Base-by-base conservation (phyloP, 2,329 filamentous ascomycete species). In the Dothiorella sarmentorum region DNA sequence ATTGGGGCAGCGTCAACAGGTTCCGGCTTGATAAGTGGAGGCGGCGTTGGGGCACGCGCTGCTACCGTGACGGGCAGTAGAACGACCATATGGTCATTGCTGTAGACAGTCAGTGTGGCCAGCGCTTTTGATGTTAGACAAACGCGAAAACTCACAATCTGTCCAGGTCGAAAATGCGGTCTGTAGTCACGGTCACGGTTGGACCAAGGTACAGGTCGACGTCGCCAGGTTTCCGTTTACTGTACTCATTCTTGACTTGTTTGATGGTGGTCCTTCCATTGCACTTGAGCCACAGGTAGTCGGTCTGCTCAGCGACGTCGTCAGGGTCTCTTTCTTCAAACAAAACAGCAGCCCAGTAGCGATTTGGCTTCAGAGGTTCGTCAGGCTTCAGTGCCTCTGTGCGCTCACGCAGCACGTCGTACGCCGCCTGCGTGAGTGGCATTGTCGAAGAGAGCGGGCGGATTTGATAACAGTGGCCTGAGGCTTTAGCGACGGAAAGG, bases 231-330 rank as follows among this genome's bases (percentile, higher is more conserved):
- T 60, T 38, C 22, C 51, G 57, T 11, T 56, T 49, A 7, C 58
- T 47, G 53, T 66, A 69, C 7, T 62, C 61, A 11, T 63, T 43
- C 3, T 58, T 29, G 29, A 71, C 61, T 29, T 61, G 64, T 11
- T 63, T 45, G 9, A 67, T 58, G 1, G 62, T 59, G 2, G 49
- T 40, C 20, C 20, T 53, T 22, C 24, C n/a, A 29, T 70, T 64
- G 15, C 64, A 67, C 33, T 70, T 69, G 58, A 75, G 65, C 71
- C 73, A 76, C 1, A 73, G 55, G 47, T 75, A 72, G 45, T 73
- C 68, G 1, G 24, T 7, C 38, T 69, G 64, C 7, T 29, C 18
- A 2, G 67, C 38, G 4, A 47, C 29, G 3, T 65, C 55, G 3
- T 63, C 31, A 3, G 60, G 60, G 3, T 58, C 27, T 27, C 64